phyloP scores from a whole-genome alignment of 768 basidiomycete genomes.

The Infundibulicybe gibba region DNA sequence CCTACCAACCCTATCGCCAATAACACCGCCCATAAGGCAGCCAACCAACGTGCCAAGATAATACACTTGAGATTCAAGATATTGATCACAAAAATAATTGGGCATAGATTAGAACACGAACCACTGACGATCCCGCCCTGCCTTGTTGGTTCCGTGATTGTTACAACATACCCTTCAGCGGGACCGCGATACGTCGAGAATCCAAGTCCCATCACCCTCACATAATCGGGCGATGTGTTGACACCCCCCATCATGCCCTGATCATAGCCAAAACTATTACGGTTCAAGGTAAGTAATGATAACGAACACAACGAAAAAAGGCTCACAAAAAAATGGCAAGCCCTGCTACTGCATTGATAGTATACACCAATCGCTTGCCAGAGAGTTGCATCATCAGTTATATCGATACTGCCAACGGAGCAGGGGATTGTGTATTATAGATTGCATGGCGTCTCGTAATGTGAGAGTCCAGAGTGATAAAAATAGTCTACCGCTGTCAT shows the following conservation, averaged over 20 bases:
- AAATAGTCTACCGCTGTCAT: too few species aligned
- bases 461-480: too few species aligned
- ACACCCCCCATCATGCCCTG: conserved; percentile 47
- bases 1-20: conserved; percentile 37
- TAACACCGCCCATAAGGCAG: conserved; percentile 34
- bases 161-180: conserved; percentile 37
- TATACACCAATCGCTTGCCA: conserved; percentile 20
- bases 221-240: conserved; percentile 42
- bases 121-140: conserved; percentile 44
- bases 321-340: conserved; percentile 27
- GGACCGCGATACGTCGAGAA: conserved; percentile 34
- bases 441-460: too few species aligned
- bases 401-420: too few species aligned
- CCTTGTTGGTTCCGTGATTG: conserved; percentile 36
- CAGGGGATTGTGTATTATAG: too few species aligned
- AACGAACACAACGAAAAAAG: neutral
- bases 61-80: conserved; percentile 20
- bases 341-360: conserved; percentile 24
- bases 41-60: conserved; percentile 40
- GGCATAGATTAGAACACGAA: conserved; percentile 8
- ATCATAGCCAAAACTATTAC: conserved; percentile 40
- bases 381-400: conserved; percentile 3
- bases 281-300: neutral
- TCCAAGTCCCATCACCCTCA: conserved; percentile 34
- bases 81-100: neutral